Conservation (phyloP, 179 eudicot species). For the Gypsophila paniculata region DNA sequence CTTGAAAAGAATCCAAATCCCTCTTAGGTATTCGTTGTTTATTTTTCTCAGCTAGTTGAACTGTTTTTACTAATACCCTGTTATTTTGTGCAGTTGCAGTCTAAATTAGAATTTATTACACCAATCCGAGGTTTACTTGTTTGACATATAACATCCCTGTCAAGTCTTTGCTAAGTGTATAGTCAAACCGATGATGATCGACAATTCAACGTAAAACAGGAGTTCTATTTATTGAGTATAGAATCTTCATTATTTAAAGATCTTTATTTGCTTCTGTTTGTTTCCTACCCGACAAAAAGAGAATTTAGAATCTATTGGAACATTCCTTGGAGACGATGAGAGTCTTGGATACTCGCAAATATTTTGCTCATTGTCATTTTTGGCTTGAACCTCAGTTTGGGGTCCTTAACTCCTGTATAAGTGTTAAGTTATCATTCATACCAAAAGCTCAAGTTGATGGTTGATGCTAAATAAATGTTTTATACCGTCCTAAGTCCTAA, state of each 20-base stretch:
- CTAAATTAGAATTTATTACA: background rate
- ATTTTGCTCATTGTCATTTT: background rate
- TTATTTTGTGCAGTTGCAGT: background rate
- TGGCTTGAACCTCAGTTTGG: background rate
- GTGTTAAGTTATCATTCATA: too few relatives aligned
- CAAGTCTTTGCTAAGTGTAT: constrained; percentile 4
- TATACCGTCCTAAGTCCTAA: too few relatives aligned
- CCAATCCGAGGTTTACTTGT: background rate
- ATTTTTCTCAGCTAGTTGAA: constrained; percentile 4
- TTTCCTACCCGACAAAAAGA: background rate
- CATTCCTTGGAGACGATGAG: background rate
- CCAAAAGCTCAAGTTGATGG: too few relatives aligned
- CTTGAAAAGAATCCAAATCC: background rate
- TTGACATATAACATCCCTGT: constrained; percentile 1
- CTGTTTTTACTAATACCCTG: background rate
- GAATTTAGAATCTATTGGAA: background rate
- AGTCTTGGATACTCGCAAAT: background rate
- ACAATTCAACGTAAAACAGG: background rate
- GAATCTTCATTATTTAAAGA: too few relatives aligned
- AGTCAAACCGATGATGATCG: background rate
- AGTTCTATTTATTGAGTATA: background rate
- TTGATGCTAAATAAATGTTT: too few relatives aligned
- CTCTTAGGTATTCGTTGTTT: constrained; percentile 16
- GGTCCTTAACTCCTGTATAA: too few relatives aligned
- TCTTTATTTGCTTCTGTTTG: background rate